These are phyloP conservation scores for Xerocomus spinulosus DNA, from an alignment of 768 basidiomycete genomes.

Conservation along the genomic window DNA sequence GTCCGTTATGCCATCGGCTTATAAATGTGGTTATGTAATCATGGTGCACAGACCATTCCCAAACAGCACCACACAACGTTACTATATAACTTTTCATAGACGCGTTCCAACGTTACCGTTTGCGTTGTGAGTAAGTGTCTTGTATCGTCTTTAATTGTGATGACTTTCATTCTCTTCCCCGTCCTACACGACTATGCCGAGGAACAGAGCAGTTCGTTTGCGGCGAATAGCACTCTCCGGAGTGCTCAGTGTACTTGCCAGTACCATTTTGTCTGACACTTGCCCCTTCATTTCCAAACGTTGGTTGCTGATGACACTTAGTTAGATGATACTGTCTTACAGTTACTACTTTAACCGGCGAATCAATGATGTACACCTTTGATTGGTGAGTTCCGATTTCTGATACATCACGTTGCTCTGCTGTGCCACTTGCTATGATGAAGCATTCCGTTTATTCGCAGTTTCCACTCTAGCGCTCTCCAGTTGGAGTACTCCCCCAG, in stretches of 20 bases:
- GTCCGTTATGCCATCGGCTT: too few relatives aligned
- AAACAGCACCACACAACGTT: conserved; percentile 25
- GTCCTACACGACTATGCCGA: conserved; percentile 89
- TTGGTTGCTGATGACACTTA: conserved; percentile 13
- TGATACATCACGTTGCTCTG: conserved; percentile 5
- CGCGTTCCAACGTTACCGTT: neutral
- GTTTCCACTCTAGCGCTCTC: conserved; percentile 80
- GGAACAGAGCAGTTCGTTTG: conserved; percentile 75
- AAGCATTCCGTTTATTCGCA: conserved; percentile 75
- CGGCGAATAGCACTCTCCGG: conserved; percentile 63
- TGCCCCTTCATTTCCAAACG: neutral
- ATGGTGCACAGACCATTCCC: conserved; percentile 29
- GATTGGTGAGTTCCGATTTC: conserved; percentile 22
- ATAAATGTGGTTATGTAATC: conserved; percentile 25
- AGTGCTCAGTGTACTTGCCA: conserved; percentile 79
- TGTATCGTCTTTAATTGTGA: conserved; percentile 30
- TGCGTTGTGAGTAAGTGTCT: conserved; percentile 12
- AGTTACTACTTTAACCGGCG: neutral
- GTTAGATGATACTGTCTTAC: neutral
- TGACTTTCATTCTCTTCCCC: conserved; percentile 90
- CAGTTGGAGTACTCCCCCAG: conserved; percentile 66
- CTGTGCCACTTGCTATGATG: conserved; percentile 40
- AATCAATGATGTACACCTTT: neutral
- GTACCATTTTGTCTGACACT: conserved; percentile 79
- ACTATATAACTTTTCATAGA: conserved; percentile 26